Evolutionary conservation across 495 filamentous ascomycete species (phyloP), one percentile per base, ranked within the genome.

Genomic region (Pseudotulostoma volvatum): DNA sequence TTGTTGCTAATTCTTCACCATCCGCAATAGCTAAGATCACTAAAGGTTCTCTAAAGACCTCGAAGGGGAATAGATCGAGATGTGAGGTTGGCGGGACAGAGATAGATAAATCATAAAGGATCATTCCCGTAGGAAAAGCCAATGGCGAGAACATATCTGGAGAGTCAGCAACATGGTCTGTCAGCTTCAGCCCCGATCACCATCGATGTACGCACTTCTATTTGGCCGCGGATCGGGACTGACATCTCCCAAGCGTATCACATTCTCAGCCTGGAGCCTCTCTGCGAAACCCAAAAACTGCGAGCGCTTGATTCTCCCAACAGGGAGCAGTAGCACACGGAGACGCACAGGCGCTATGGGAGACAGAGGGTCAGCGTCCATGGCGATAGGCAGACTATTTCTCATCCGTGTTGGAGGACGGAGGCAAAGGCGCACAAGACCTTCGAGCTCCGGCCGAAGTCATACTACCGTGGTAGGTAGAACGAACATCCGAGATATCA

Each of bases 101-200:
- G 36, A 79, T 84, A 30, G 81, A 78, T 38, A 95, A 67, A 53
- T 94, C 81, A 68, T 92, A 95, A 44, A 95, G 71, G 45, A 99
- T 79, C 45, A 77, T 74, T 39, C 90, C 90, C 42, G 74, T 74
- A 7, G 88, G 88, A 54, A 93, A 96, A 1, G 84, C 85, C 45
- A 93, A 66, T 18, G 90, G 90, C 32, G 85, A 92, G 55, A 97
- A 94, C 78, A 93, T 87, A 50, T 85, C 87, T 94, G 51, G 43
- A 43, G 40, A 46, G 18, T 41, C 15, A 43, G 32, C 35, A 37
- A 20, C 43, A 25, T 35, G 46, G 34, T 38, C 21, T 42, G 51
- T 66, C 42, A 68, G 58, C 42, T 44, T 13, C 32, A 8, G 31
- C 8, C 33, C 20, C 8, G 18, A 7, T n/a, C 3, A 18, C 19